Conservation (phyloP, 2,329 filamentous ascomycete species). For the Metarhizium guizhouense region DNA sequence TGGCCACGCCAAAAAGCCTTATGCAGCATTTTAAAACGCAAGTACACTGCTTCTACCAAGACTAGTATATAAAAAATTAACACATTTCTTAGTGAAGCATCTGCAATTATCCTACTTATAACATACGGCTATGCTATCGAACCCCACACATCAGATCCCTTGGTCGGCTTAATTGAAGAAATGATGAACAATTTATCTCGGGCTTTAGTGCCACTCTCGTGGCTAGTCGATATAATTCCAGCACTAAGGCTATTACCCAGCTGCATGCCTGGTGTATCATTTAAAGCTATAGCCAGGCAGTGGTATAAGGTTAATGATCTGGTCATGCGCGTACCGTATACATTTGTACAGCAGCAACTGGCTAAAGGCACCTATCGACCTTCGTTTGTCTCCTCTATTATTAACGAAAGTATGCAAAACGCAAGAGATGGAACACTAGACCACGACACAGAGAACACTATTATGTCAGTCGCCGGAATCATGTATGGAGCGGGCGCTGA, state of each 20-base stretch:
- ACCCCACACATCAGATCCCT: constrained; percentile 17
- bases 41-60: not conserved
- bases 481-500: constrained; percentile 9
- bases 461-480: not conserved
- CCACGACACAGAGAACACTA: not conserved
- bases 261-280: constrained; percentile 20
- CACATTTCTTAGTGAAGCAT: not conserved
- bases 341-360: constrained; percentile 20
- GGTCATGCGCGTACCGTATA: constrained; percentile 17
- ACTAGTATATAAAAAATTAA: not conserved
- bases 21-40: constrained; percentile 19
- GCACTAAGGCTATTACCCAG: constrained; percentile 18
- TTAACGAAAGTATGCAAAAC: not conserved
- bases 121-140: constrained; percentile 23
- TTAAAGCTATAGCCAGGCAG: constrained; percentile 18
- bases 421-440: not conserved
- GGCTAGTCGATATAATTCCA: constrained; percentile 23
- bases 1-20: constrained; percentile 13
- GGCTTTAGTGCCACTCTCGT: constrained; percentile 19
- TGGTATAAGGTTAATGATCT: constrained; percentile 15
- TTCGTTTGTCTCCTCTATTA: constrained; percentile 17
- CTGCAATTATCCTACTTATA: not conserved
- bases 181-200: constrained; percentile 21
- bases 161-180: constrained; percentile 19
- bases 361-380: constrained; percentile 5